Base-by-base conservation (phyloP, 2,329 filamentous ascomycete species). In the Stachybotrys chartarum region DNA sequence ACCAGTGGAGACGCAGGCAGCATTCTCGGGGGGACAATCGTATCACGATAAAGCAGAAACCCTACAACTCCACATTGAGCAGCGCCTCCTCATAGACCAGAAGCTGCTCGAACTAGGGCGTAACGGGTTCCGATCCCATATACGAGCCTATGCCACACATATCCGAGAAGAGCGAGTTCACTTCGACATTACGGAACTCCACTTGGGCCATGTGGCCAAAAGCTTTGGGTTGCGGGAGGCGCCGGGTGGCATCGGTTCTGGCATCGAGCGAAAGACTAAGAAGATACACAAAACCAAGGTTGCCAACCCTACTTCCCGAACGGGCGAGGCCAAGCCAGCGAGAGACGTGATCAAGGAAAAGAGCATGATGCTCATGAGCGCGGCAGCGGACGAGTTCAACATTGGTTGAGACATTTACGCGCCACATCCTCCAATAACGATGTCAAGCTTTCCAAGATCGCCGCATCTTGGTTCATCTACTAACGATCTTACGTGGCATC, bases 121-220 rank as follows among this genome's bases (percentile, higher is more conserved):
- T 18, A 85, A 90, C 61, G 94, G 87, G 0, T 99, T 90, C 75
- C 91, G 95, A 67, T 94, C 90, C 52, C 92, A 97, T 66, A 87
- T 99, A 54, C 82, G 94, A 54, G 94, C 94, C 1, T 99, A 99
- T 69, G 91, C 94, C 3, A 99, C 94, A 0, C 94, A 99, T 71
- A 83, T 93, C 31, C 86, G 89, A 32, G 86, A 87, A 48, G 94
- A 99, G 74, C 82, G 94, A 53, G 77, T 78, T 53, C 92, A 88
- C 68, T 99, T 99, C 70, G 90, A 97, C 70, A 95, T 97, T 71
- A 91, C 90, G 57, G 84, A 90, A 65, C 75, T 99, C 50, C 94
- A 99, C 70, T 75, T 97, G 7, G 94, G 94, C 3, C 94, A 99
- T 76, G 77, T 94, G 60, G 93, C 93, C 7, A 99, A 99, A 77